These are phyloP conservation scores for Rosellinia necatrix DNA, from an alignment of 2,329 filamentous ascomycete genomes.

Conservation along the genomic window DNA sequence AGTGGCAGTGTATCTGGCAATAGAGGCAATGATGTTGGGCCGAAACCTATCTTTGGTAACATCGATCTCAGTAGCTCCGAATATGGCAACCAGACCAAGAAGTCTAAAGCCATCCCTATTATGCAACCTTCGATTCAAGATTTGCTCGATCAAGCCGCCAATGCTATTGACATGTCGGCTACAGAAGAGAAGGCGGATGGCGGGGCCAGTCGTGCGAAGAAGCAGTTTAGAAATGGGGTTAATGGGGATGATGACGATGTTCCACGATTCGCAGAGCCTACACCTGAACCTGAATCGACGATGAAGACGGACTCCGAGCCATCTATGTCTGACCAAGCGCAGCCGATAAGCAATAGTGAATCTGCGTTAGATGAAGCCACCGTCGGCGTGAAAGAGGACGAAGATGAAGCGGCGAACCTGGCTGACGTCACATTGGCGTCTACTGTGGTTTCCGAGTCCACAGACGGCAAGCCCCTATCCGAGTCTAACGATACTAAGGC, in stretches of 20 bases:
- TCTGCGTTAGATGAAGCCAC: conserved; percentile 42
- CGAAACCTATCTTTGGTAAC: conserved; percentile 68
- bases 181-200: conserved; percentile 66
- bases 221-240: conserved; percentile 62
- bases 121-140: conserved; percentile 64
- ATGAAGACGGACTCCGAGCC: conserved; percentile 32
- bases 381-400: conserved; percentile 41
- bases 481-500: conserved; percentile 48
- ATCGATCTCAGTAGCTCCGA: conserved; percentile 68
- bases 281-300: conserved; percentile 42
- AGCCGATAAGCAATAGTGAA: conserved; percentile 11
- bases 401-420: conserved; percentile 49
- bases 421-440: conserved; percentile 60
- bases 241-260: conserved; percentile 73
- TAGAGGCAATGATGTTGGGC: conserved; percentile 48
- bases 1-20: conserved; percentile 51
- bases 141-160: conserved; percentile 29
- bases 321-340: conserved; percentile 24
- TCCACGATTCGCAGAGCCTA: conserved; percentile 71
- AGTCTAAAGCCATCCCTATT: conserved; percentile 84
- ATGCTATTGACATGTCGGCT: conserved; percentile 38
- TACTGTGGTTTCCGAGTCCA: conserved; percentile 56
- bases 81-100: conserved; percentile 67
- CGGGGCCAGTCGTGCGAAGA: conserved; percentile 76
- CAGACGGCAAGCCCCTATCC: conserved; percentile 50